These are phyloP conservation scores for Neopestalotiopsis rosae DNA, from an alignment of 2,329 filamentous ascomycete species.

Conservation along the genomic window DNA sequence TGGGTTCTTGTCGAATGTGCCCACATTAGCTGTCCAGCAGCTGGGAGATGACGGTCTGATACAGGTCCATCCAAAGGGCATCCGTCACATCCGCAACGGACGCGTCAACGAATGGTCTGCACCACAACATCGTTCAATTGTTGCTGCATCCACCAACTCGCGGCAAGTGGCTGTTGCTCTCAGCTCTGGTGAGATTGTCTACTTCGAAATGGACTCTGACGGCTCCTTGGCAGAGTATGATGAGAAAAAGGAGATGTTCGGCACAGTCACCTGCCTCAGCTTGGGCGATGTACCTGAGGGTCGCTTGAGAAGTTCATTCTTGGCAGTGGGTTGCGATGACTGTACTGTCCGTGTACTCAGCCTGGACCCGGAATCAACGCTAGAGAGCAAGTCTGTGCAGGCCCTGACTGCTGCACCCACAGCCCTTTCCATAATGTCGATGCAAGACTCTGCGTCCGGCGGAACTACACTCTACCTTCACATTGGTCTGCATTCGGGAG, in stretches of 20 bases:
- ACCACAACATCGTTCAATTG: conserved; percentile 92
- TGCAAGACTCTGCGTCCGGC: conserved; percentile 91
- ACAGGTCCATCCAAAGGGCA: conserved; percentile 95
- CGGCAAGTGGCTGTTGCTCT: conserved; percentile 92
- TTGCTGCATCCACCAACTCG: conserved; percentile 91
- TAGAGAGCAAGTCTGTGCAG: conserved; percentile 94
- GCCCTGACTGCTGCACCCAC: conserved; percentile 90
- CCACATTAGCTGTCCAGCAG: conserved; percentile 91
- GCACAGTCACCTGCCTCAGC: conserved; percentile 93
- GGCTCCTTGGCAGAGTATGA: conserved; percentile 92
- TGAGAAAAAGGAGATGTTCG: conserved; percentile 93
- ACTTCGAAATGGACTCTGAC: conserved; percentile 96
- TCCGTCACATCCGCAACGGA: conserved; percentile 82
- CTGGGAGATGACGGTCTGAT: conserved; percentile 92
- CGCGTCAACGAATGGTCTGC: conserved; percentile 91
- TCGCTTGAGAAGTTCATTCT: conserved; percentile 84
- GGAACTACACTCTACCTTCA: conserved; percentile 91
- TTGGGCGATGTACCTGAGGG: conserved; percentile 92
- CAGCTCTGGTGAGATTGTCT: conserved; percentile 95
- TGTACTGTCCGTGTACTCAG: conserved; percentile 93
- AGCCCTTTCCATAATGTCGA: conserved; percentile 87
- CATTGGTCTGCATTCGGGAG: conserved; percentile 92
- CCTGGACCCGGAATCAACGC: conserved; percentile 84
- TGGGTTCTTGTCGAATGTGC: conserved; percentile 85
- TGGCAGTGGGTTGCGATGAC: conserved; percentile 96